Evolutionary conservation across 2,329 filamentous ascomycete species (phyloP), one percentile per base, ranked within the genome.

Genomic region (Penicillium sp.): DNA sequence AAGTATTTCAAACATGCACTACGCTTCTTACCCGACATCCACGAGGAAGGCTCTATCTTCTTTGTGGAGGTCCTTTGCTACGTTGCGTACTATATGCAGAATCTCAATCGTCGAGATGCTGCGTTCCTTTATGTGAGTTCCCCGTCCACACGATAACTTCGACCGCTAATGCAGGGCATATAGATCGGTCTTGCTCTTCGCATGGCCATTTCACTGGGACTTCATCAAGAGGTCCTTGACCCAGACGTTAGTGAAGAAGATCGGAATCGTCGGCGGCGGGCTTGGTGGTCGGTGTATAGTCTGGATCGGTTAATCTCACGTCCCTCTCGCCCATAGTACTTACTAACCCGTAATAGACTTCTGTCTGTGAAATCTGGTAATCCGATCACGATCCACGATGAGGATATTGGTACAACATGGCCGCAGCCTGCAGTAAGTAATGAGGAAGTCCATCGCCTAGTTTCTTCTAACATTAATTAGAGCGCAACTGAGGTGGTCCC

Each of bases 241-340:
- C 57, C 65, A 10, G 50, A 56, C 2, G 63, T 77, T 4, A 69
- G 70, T 48, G 68, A 72, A 15, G 63, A 63, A 1, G 68, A 69
- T 12, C 67, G 72, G 31, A 77, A 80, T 52, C 75, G 74, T 49
- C 70, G 77, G 7, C 71, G 77, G 6, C 70, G 76, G 7, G 69
- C 77, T 4, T 80, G 77, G 77, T 80, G 77, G 77, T 77, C 74
- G 28, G 72, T 79, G 1, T 80, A 80, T 57, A 78, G 75, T 54
- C 64, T 80, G 33, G 77, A 79, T 58, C 67, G 75, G 63, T 66
- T 57, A 24, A 32, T n/a, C 45, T 57, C 6, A 53, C n/a, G n/a
- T n/a, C n/a, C n/a, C n/a, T n/a, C n/a, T n/a, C n/a, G n/a, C n/a
- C n/a, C n/a, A n/a, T n/a, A n/a, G n/a, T 38, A n/a, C 38, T 22